These are phyloP conservation scores for Kurtzmaniella quercitrusa DNA, from an alignment of 1,139 yeast species.

Conservation along the genomic window DNA sequence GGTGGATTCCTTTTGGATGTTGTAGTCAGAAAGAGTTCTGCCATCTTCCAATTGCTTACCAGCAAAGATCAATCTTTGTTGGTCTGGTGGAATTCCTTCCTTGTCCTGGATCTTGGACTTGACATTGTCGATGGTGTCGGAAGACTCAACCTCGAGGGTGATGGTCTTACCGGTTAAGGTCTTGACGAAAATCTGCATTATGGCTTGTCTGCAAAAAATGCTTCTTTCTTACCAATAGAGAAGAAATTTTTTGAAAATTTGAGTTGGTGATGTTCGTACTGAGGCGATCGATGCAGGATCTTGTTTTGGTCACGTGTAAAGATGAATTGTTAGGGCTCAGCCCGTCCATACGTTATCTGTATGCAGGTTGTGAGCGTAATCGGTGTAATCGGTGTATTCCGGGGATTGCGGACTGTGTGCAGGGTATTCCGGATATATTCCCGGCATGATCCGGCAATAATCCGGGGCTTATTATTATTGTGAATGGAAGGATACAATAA, in stretches of 20 bases:
- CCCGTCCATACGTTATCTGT: neutral
- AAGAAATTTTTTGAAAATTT: neutral
- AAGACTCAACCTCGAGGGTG: constrained; percentile 98
- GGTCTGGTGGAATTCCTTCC: constrained; percentile 99
- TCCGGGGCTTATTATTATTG: too few species aligned
- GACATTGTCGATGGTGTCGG: constrained; percentile 99
- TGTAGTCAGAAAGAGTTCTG: constrained; percentile 98
- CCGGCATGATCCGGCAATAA: too few species aligned
- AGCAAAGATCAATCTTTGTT: constrained; percentile 99
- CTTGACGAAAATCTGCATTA: constrained; percentile 98
- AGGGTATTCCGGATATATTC: too few species aligned
- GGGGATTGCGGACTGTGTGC: too few species aligned
- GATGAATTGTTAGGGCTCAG: neutral
- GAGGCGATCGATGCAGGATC: too few species aligned
- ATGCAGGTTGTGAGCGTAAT: too few species aligned
- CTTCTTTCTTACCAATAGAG: constrained; percentile 48
- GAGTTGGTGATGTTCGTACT: neutral
- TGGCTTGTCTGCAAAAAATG: constrained; percentile 50
- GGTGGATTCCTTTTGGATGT: constrained; percentile 99
- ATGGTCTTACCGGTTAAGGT: constrained; percentile 99
- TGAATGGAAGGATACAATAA: too few species aligned
- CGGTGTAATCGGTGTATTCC: too few species aligned
- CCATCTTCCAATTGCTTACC: constrained; percentile 99
- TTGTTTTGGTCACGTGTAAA: neutral
- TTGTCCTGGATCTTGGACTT: constrained; percentile 99